Percentiles rank a stretch among this genome's conserved stretches.
phyloP scores from a whole-genome alignment of 2,329 filamentous ascomycete species.

The Neofusicoccum cordaticola region DNA sequence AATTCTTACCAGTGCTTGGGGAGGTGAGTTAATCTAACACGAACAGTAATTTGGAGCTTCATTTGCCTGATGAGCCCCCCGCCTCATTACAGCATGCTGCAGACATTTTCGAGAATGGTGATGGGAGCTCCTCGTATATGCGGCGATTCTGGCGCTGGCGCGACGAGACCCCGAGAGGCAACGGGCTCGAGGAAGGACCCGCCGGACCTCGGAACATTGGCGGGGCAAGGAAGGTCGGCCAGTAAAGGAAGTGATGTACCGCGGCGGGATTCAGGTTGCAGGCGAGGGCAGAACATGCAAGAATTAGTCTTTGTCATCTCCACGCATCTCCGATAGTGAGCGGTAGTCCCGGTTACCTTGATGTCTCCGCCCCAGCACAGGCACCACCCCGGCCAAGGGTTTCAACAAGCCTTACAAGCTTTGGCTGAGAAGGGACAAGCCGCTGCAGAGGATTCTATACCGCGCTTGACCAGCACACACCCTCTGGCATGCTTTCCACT shows the following conservation, averaged over 20 bases:
- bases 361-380: background rate
- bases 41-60: background rate
- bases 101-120: background rate
- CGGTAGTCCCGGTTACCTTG: background rate
- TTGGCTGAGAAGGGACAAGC: too few species aligned
- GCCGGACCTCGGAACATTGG: background rate
- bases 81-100: background rate
- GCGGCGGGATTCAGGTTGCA: too few species aligned
- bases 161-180: background rate
- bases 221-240: background rate
- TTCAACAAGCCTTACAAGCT: background rate
- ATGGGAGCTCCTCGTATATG: slow-evolving; percentile 1
- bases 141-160: background rate
- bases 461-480: too few species aligned
- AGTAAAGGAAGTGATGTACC: too few species aligned
- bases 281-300: too few species aligned
- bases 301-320: too few species aligned
- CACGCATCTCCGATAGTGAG: too few species aligned
- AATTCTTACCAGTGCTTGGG: background rate
- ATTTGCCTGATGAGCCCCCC: background rate
- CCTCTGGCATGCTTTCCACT: too few species aligned
- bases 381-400: background rate
- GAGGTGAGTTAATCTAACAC: background rate
- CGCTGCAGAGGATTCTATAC: too few species aligned
- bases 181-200: background rate